Evolutionary conservation across 2,329 filamentous ascomycete species (phyloP).

Genomic region (Diaporthe velutina): DNA sequence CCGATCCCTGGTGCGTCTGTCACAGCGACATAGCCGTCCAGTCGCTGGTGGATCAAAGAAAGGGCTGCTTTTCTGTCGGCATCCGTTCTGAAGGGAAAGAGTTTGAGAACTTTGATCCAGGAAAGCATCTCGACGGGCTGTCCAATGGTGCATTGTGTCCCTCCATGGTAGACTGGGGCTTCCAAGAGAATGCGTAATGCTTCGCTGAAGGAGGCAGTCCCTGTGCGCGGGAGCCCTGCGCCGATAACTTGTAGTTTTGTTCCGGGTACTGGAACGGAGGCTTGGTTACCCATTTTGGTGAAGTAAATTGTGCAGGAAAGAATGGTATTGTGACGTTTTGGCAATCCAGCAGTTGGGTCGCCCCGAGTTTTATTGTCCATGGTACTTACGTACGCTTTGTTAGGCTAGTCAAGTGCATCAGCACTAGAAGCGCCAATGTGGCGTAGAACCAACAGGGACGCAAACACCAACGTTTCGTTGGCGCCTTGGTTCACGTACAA

Average conservation of each 20-base stretch:
- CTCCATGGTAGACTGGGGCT: not conserved
- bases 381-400: too few relatives aligned
- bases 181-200: not conserved
- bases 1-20: constrained; percentile 58
- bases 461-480: not conserved
- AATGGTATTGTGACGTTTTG: not conserved
- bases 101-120: constrained; percentile 5
- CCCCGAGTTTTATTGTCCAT: not conserved
- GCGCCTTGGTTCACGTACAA: not conserved
- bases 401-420: not conserved
- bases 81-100: not conserved
- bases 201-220: constrained; percentile 18
- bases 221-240: constrained; percentile 9
- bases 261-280: not conserved
- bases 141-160: constrained; percentile 7
- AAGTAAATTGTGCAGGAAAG: not conserved
- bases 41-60: constrained; percentile 3
- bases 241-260: not conserved
- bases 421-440: constrained; percentile 3
- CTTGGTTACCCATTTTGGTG: not conserved
- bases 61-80: not conserved
- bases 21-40: constrained; percentile 50
- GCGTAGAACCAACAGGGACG: not conserved
- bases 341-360: not conserved
- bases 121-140: not conserved